These are phyloP conservation scores for Brassica incana DNA, from an alignment of 345 rosid genomes.

Conservation along the genomic window DNA sequence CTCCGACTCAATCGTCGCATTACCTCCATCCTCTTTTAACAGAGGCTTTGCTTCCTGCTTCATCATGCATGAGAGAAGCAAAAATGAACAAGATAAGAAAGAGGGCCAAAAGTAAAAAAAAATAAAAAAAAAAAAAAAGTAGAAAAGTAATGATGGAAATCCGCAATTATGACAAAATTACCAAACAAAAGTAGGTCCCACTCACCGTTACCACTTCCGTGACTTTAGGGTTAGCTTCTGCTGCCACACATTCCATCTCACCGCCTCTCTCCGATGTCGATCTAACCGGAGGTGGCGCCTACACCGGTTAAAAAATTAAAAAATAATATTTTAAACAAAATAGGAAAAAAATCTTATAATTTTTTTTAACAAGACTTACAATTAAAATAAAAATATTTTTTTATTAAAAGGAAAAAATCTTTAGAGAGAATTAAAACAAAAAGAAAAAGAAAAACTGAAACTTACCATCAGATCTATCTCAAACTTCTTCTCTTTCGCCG, in stretches of 20 bases:
- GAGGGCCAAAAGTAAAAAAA: constrained; percentile 11
- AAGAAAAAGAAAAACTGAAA: not conserved
- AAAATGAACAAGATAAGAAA: constrained; percentile 30
- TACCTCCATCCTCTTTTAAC: constrained; percentile 51
- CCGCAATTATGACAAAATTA: constrained; percentile 27
- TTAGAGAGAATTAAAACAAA: not conserved
- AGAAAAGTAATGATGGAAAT: constrained; percentile 22
- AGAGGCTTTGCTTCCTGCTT: constrained; percentile 58
- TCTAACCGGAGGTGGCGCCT: constrained; percentile 91
- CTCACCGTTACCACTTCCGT: constrained; percentile 70
- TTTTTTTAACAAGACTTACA: not conserved
- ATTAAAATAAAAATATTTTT: not conserved
- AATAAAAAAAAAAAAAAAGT: not conserved
- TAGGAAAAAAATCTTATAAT: not conserved
- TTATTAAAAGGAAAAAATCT: not conserved
- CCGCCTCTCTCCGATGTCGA: constrained; percentile 85
- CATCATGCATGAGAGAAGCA: constrained; percentile 5
- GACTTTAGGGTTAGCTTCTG: constrained; percentile 59
- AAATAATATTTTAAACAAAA: not conserved
- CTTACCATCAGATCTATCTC: constrained; percentile 99
- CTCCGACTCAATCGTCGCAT: constrained; percentile 40
- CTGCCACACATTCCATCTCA: constrained; percentile 59
- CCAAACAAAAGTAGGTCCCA: constrained; percentile 42
- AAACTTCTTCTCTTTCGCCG: constrained; percentile 67
- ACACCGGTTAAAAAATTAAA: constrained; percentile 9